Percentiles rank a stretch among this genome's conserved stretches.
These are phyloP conservation scores for Amanita rimosa DNA, from an alignment of 768 basidiomycete genomes.

Conservation along the genomic window DNA sequence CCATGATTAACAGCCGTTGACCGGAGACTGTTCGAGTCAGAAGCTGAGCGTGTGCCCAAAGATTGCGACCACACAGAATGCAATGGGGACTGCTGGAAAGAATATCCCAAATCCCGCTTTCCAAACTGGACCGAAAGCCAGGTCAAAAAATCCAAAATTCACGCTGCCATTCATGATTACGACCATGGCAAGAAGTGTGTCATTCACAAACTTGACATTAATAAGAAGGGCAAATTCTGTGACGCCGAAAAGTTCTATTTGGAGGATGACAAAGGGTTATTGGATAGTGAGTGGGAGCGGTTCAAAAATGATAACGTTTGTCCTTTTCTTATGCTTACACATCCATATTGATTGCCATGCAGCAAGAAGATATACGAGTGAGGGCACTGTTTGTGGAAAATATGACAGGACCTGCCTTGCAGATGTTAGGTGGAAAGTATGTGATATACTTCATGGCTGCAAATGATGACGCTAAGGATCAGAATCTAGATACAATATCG, in stretches of 20 bases:
- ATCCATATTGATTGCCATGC: not conserved
- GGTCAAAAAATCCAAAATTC: slow-evolving; percentile 27
- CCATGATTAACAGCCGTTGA: slow-evolving; percentile 13
- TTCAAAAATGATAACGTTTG: slow-evolving; percentile 24
- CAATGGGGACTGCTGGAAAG: slow-evolving; percentile 23
- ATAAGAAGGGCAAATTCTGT: slow-evolving; percentile 23
- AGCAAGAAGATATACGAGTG: slow-evolving; percentile 28
- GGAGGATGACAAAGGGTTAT: slow-evolving; percentile 1
- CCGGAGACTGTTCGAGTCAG: slow-evolving; percentile 22
- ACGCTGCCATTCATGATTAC: slow-evolving; percentile 22
- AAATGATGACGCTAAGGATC: not conserved
- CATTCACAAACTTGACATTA: slow-evolving; percentile 31
- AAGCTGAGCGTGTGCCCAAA: slow-evolving; percentile 22
- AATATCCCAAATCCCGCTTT: slow-evolving; percentile 35
- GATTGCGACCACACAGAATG: slow-evolving; percentile 27
- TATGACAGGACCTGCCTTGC: slow-evolving; percentile 38
- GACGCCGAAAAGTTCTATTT: slow-evolving; percentile 12
- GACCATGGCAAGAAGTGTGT: slow-evolving; percentile 15
- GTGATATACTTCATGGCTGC: slow-evolving; percentile 1
- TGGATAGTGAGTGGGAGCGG: slow-evolving; percentile 24
- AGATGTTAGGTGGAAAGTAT: slow-evolving; percentile 51
- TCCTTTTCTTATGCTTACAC: not conserved
- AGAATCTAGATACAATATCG: slow-evolving; percentile 35
- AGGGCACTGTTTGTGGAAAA: slow-evolving; percentile 42
- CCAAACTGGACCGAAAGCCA: slow-evolving; percentile 47